phyloP scores from a whole-genome alignment of 331 rosid species.

The Malus hybrid region DNA sequence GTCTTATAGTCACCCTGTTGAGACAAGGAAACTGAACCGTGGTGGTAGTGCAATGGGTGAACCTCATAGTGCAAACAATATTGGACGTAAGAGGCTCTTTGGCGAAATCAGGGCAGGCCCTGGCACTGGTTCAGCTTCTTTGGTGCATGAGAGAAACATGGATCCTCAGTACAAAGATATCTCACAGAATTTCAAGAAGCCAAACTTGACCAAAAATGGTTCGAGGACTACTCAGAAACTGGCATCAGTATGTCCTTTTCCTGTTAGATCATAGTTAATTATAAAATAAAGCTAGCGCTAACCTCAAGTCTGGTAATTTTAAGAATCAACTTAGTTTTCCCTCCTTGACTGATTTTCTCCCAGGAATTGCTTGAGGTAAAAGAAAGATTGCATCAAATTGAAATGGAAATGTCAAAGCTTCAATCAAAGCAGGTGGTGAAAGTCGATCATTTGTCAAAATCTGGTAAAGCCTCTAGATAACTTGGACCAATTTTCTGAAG shows the following conservation, averaged over 20 bases:
- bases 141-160: neutral
- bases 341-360: neutral
- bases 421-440: conserved; percentile 15
- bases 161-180: neutral
- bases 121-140: conserved; percentile 6
- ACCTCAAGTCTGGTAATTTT: neutral
- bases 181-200: conserved; percentile 10
- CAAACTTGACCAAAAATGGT: conserved; percentile 7
- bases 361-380: conserved; percentile 24
- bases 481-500: neutral
- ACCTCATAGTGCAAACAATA: conserved; percentile 4
- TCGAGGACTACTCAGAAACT: neutral
- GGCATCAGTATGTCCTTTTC: conserved; percentile 3
- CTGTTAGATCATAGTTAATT: neutral
- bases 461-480: conserved; percentile 6
- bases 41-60: neutral
- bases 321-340: neutral
- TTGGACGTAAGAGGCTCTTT: conserved; percentile 21
- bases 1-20: neutral
- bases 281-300: neutral
- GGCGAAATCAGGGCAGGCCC: conserved; percentile 7
- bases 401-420: conserved; percentile 17
- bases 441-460: neutral
- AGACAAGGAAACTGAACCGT: neutral
- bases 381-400: conserved; percentile 18